Conservation (phyloP, 495 filamentous ascomycete genomes). For the Podospora fimiseda region DNA sequence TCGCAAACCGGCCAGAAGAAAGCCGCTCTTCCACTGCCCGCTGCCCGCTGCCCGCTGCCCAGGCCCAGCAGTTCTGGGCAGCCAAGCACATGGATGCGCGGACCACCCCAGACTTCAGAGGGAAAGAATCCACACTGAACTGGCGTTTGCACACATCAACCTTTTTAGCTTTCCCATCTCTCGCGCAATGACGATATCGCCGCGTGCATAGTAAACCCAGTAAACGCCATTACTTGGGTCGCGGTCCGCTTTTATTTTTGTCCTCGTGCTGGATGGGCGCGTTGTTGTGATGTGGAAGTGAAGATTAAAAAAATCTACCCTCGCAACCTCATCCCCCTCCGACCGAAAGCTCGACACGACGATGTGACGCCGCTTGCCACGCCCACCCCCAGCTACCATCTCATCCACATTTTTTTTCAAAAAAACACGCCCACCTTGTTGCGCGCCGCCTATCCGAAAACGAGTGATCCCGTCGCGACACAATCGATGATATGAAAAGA, state of each 20-base stretch:
- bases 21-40: no score
- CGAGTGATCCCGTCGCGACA: background rate
- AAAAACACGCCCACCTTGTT: conserved; percentile 2
- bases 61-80: conserved; percentile 1
- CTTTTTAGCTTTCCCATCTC: conserved; percentile 18
- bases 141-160: conserved; percentile 17
- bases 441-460: background rate
- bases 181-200: conserved; percentile 14
- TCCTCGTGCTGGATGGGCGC: background rate
- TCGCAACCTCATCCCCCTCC: background rate
- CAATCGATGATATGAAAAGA: conserved; percentile 14
- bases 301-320: background rate
- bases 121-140: conserved; percentile 8
- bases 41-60: background rate
- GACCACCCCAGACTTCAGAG: background rate
- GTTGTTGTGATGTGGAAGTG: conserved; percentile 21
- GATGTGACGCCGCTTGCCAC: conserved; percentile 24
- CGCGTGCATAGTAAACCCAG: conserved; percentile 13
- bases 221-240: background rate
- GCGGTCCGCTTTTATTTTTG: background rate
- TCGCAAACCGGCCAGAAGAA: no score
- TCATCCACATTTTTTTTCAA: conserved; percentile 1
- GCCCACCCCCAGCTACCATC: conserved; percentile 2
- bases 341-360: conserved; percentile 19
- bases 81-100: conserved; percentile 5